Conservation (phyloP, 2,329 filamentous ascomycete species). For the Chalaropsis ovoidea region DNA sequence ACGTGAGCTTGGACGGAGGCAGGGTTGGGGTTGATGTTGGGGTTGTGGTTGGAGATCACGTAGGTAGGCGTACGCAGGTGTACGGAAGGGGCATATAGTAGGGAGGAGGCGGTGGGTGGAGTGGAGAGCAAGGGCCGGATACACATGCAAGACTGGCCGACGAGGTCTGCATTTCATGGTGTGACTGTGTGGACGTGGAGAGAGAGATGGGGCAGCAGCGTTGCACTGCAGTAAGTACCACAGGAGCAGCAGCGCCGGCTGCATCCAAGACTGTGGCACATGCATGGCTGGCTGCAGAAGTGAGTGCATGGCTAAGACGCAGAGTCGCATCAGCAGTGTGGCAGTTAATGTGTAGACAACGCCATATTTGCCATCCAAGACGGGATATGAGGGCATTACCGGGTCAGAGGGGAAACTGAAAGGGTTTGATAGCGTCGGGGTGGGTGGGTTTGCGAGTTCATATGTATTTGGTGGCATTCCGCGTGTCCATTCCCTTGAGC, state of each 20-base stretch:
- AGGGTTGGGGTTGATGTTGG: not conserved
- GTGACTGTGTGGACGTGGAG: not conserved
- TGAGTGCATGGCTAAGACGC: not conserved
- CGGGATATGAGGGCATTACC: constrained; percentile 17
- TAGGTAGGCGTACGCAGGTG: not conserved
- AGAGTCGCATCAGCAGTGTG: not conserved
- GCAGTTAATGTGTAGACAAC: constrained; percentile 10
- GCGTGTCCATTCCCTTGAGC: not conserved
- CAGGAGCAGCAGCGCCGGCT: not conserved
- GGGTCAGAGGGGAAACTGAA: not conserved
- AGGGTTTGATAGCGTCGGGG: not conserved
- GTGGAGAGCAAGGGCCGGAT: not conserved
- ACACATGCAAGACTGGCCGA: not conserved
- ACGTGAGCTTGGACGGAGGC: too few species aligned
- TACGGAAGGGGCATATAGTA: not conserved
- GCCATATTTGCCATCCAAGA: constrained; percentile 17
- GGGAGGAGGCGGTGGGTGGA: not conserved
- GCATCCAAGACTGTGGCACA: not conserved
- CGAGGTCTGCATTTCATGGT: constrained; percentile 2
- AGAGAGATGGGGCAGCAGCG: too few species aligned
- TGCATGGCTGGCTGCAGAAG: constrained; percentile 2
- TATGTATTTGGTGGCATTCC: constrained; percentile 3
- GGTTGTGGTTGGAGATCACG: not conserved
- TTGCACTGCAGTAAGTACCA: not conserved
- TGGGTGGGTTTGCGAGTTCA: not conserved